Percentiles rank a stretch among this genome's conserved stretches.
These are phyloP conservation scores for Scheffersomyces lignicola DNA, from an alignment of 1,139 yeast genomes.

Conservation along the genomic window DNA sequence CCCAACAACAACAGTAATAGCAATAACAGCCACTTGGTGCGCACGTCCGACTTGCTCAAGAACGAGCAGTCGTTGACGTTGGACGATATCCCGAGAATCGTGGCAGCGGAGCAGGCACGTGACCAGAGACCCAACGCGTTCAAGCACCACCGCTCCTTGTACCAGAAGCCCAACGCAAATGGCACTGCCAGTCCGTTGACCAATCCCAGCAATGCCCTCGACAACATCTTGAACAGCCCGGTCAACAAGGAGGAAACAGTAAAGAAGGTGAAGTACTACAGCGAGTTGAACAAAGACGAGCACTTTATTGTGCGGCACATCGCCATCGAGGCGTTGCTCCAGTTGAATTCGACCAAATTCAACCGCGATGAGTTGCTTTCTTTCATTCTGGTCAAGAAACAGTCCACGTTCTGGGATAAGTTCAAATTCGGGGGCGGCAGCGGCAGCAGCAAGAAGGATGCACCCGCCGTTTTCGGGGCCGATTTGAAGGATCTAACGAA, in stretches of 20 bases:
- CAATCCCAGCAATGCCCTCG: conserved; percentile 13
- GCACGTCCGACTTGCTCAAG: conserved; percentile 69
- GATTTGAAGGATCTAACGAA: conserved; percentile 71
- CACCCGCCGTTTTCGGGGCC: conserved; percentile 67
- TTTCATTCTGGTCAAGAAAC: conserved; percentile 57
- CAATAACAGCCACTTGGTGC: conserved; percentile 37
- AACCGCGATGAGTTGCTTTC: conserved; percentile 53
- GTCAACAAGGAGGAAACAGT: conserved; percentile 5
- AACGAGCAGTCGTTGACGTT: conserved; percentile 85
- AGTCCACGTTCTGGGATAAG: conserved; percentile 76
- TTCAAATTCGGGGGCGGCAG: conserved; percentile 38
- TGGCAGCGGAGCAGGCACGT: conserved; percentile 95
- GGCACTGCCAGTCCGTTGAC: conserved; percentile 7
- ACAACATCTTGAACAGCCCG: conserved; percentile 11
- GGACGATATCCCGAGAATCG: conserved; percentile 95
- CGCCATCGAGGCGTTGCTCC: conserved; percentile 63
- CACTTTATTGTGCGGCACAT: conserved; percentile 64
- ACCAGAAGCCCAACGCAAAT: conserved; percentile 20
- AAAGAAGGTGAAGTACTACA: conserved; percentile 52
- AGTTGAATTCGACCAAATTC: conserved; percentile 33
- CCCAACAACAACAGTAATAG: conserved; percentile 20
- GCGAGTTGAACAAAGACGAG: conserved; percentile 67
- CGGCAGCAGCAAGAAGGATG: conserved; percentile 23
- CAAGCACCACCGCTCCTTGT: conserved; percentile 59
- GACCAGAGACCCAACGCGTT: conserved; percentile 88